These are phyloP conservation scores for Hygrophoropsis aurantiaca DNA, from an alignment of 768 basidiomycete species.

Conservation along the genomic window DNA sequence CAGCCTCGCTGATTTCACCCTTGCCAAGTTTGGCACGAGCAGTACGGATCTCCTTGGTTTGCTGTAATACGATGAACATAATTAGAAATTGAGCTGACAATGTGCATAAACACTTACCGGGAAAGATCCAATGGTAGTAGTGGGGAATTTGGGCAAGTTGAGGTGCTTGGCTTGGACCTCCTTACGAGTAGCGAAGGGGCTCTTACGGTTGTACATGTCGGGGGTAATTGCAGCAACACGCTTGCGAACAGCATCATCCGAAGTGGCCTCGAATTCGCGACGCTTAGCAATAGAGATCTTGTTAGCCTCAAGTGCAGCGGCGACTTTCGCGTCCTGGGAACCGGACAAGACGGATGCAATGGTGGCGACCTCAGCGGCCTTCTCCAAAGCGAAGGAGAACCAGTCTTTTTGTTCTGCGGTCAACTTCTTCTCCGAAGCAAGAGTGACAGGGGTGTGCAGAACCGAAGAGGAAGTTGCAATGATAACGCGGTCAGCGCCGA, in stretches of 20 bases:
- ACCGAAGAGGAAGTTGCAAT: slow-evolving; percentile 97
- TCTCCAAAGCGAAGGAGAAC: slow-evolving; percentile 98
- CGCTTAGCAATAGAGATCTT: slow-evolving; percentile 88
- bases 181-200: slow-evolving; percentile 82
- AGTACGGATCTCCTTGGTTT: slow-evolving; percentile 98
- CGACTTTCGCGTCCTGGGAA: slow-evolving; percentile 71
- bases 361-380: slow-evolving; percentile 85
- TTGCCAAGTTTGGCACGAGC: slow-evolving; percentile 96
- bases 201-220: slow-evolving; percentile 85
- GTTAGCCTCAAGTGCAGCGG: slow-evolving; percentile 84
- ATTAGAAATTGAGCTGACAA: slow-evolving; percentile 1
- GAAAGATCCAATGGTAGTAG: slow-evolving; percentile 98
- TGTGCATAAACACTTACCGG: slow-evolving; percentile 52
- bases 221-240: slow-evolving; percentile 91
- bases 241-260: slow-evolving; percentile 93
- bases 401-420: slow-evolving; percentile 90
- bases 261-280: slow-evolving; percentile 90
- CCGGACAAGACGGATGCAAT: slow-evolving; percentile 86
- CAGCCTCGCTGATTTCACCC: slow-evolving; percentile 76
- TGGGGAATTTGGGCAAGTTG: slow-evolving; percentile 94
- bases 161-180: slow-evolving; percentile 87
- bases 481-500: slow-evolving; percentile 87
- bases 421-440: slow-evolving; percentile 89
- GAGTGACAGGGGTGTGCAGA: slow-evolving; percentile 96
- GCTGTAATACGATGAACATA: slow-evolving; percentile 42